A percentile compares a stretch with the other conserved stretches of the same genome.
These are phyloP conservation scores for Aspergillus sclerotialis DNA, from an alignment of 2,329 filamentous ascomycete genomes.

Conservation along the genomic window DNA sequence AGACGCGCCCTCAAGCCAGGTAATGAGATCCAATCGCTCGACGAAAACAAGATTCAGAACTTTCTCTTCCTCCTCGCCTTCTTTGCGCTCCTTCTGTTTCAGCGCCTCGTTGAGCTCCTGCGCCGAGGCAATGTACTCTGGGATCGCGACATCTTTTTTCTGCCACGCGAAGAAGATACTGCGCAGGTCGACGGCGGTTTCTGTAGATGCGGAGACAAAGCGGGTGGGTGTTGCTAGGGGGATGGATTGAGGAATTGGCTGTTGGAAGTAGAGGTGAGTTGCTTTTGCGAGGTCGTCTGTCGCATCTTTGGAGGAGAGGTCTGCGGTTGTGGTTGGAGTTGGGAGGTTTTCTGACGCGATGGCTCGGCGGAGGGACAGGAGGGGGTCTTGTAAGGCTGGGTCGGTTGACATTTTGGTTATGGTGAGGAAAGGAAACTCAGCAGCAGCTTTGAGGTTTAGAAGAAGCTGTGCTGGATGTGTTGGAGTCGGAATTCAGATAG, in stretches of 20 bases:
- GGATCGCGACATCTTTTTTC: constrained; percentile 82
- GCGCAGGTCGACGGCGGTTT: constrained; percentile 71
- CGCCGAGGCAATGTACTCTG: constrained; percentile 82
- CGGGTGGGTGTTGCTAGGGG: constrained; percentile 70
- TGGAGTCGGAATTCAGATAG: too few species aligned
- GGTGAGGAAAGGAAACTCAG: too few species aligned
- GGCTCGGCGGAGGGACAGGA: constrained; percentile 74
- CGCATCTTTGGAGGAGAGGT: constrained; percentile 54
- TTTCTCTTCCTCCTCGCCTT: constrained; percentile 41
- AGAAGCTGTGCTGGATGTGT: too few species aligned
- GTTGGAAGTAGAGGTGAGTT: constrained; percentile 69
- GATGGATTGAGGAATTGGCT: constrained; percentile 55
- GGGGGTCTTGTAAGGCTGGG: constrained; percentile 56
- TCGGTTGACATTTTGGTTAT: too few species aligned
- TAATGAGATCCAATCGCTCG: constrained; percentile 83
- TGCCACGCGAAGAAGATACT: constrained; percentile 95
- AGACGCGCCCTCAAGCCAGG: constrained; percentile 84
- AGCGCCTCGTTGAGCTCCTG: constrained; percentile 75
- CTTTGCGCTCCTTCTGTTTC: constrained; percentile 27
- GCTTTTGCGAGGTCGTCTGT: constrained; percentile 63
- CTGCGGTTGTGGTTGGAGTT: constrained; percentile 64
- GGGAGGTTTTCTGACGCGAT: constrained; percentile 66
- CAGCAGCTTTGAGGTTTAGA: too few species aligned
- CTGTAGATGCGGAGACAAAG: constrained; percentile 67
- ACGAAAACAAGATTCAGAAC: constrained; percentile 89